phyloP scores from a whole-genome alignment of 1,139 yeast species.

The Tardiomyces depauwii region DNA sequence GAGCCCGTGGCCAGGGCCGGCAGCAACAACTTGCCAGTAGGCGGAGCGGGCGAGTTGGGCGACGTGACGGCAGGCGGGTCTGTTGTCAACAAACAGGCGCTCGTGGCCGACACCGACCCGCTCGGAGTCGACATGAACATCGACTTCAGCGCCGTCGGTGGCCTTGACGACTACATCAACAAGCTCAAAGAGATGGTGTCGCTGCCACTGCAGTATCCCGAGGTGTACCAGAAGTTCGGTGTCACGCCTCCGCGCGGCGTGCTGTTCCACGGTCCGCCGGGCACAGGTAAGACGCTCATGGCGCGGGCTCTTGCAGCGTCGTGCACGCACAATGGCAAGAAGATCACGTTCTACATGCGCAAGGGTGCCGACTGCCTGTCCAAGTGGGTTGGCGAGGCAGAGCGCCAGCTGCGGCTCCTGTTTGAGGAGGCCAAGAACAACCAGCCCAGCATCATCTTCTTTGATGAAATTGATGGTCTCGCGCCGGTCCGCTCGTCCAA shows the following conservation, averaged over 20 bases:
- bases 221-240: slow-evolving; percentile 77
- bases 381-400: slow-evolving; percentile 99
- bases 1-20: slow-evolving; percentile 17
- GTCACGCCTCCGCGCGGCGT: slow-evolving; percentile 98
- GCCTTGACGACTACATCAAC: slow-evolving; percentile 78
- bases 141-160: slow-evolving; percentile 86
- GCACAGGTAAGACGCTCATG: slow-evolving; percentile 97
- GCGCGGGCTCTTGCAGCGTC: slow-evolving; percentile 96
- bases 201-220: slow-evolving; percentile 86
- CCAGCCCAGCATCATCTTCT: slow-evolving; percentile 91
- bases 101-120: slow-evolving; percentile 87
- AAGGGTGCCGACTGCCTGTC: slow-evolving; percentile 97
- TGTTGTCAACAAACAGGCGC: slow-evolving; percentile 33
- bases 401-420: slow-evolving; percentile 75
- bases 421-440: slow-evolving; percentile 95
- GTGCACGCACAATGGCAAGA: slow-evolving; percentile 68
- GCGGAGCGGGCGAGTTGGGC: slow-evolving; percentile 9
- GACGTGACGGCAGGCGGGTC: slow-evolving; percentile 7
- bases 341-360: slow-evolving; percentile 94
- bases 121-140: slow-evolving; percentile 88
- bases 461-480: slow-evolving; percentile 95
- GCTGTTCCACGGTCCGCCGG: slow-evolving; percentile 97
- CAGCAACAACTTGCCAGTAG: slow-evolving; percentile 18
- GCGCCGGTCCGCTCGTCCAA: slow-evolving; percentile 97
- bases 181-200: slow-evolving; percentile 97